These are phyloP conservation scores for Prinsepia uniflora DNA, from an alignment of 306 rosid species.

Conservation along the genomic window DNA sequence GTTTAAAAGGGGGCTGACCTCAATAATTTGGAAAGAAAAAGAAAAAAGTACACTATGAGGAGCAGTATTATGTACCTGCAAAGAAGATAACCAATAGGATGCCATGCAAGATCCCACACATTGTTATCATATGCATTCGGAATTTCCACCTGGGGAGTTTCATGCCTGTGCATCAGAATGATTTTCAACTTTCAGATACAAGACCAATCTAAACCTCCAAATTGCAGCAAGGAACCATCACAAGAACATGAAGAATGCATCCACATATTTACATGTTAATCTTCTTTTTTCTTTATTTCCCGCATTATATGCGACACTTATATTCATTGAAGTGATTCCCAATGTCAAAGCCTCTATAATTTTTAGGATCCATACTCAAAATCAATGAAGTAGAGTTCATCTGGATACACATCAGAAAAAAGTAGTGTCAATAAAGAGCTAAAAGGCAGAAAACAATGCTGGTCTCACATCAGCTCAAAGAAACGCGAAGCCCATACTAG, in stretches of 20 bases:
- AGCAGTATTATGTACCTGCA: constrained; percentile 59
- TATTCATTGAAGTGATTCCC: constrained; percentile 97
- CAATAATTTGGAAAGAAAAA: neutral
- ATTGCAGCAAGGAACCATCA: neutral
- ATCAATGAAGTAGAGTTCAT: constrained; percentile 78
- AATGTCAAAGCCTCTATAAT: constrained; percentile 86
- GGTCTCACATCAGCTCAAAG: neutral
- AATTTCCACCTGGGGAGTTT: constrained; percentile 90
- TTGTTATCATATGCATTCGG: constrained; percentile 79
- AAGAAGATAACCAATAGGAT: constrained; percentile 97
- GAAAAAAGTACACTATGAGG: neutral
- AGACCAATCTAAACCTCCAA: neutral
- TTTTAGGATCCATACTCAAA: constrained; percentile 96
- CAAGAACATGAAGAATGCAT: too few species aligned
- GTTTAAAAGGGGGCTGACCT: neutral
- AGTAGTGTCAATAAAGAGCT: constrained; percentile 10
- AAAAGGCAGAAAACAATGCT: constrained; percentile 18
- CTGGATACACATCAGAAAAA: constrained; percentile 47
- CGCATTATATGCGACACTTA: too few species aligned
- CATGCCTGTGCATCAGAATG: constrained; percentile 65
- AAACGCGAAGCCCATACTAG: neutral
- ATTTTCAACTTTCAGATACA: constrained; percentile 24
- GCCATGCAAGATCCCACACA: constrained; percentile 99
- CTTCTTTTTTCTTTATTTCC: too few species aligned
- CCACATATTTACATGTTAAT: too few species aligned